phyloP scores from a whole-genome alignment of 139 green algal genomes.

The Micractinium conductrix region DNA sequence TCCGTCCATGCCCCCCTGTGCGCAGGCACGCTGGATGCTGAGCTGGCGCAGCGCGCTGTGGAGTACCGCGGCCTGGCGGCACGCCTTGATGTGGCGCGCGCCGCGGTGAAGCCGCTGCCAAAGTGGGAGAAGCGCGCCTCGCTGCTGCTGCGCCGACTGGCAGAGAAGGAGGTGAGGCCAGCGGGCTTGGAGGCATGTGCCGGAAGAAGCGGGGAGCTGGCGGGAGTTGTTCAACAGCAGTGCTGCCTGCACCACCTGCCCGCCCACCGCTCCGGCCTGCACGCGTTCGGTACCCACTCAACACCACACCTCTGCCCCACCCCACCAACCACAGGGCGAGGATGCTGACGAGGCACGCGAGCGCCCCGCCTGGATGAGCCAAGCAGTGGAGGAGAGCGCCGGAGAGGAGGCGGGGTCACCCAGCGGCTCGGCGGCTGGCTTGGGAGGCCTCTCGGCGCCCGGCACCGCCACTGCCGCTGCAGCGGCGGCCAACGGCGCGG shows the following conservation, averaged over 20 bases:
- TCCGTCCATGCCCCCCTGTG: too few species aligned
- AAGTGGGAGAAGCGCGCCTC: slow-evolving; percentile 80
- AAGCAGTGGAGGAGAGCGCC: slow-evolving; percentile 2
- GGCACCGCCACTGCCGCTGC: background rate
- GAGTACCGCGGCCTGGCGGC: slow-evolving; percentile 85
- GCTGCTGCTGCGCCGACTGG: slow-evolving; percentile 75
- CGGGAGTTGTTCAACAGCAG: background rate
- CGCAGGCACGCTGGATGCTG: slow-evolving; percentile 57
- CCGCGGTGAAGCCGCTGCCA: slow-evolving; percentile 83
- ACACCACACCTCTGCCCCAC: too few species aligned
- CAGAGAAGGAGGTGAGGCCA: slow-evolving; percentile 52
- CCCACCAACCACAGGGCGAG: slow-evolving; percentile 48
- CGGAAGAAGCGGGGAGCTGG: background rate
- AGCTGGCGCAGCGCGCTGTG: slow-evolving; percentile 94
- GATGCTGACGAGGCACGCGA: slow-evolving; percentile 53
- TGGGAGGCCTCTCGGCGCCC: slow-evolving; percentile 1
- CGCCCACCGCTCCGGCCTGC: too few species aligned
- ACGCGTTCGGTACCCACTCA: too few species aligned
- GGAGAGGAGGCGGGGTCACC: slow-evolving; percentile 5
- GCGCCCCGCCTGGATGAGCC: slow-evolving; percentile 53
- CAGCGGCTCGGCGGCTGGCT: background rate
- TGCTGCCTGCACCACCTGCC: too few species aligned
- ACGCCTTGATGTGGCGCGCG: slow-evolving; percentile 36
- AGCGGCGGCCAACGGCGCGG: background rate
- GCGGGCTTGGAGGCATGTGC: background rate